Evolutionary conservation across 805 yeast genomes (phyloP).

Genomic region (Zygoascus ofunaensis): DNA sequence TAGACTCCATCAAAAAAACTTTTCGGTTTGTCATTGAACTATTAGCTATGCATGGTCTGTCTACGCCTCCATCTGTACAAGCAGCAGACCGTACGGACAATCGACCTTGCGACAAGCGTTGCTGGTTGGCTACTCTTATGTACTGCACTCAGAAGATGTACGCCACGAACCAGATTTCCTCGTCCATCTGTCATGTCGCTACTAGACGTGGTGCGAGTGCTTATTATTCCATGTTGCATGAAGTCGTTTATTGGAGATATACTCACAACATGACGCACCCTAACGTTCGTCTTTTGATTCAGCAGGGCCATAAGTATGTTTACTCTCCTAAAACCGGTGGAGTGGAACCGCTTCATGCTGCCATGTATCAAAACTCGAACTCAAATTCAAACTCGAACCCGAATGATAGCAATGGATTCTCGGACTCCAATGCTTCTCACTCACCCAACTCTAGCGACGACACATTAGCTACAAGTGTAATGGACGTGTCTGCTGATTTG

Average conservation of each 20-base stretch:
- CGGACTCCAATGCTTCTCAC: too few species aligned
- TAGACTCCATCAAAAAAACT: conserved; percentile 6
- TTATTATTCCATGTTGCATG: conserved; percentile 3
- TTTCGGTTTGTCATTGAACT: conserved; percentile 1
- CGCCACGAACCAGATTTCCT: conserved; percentile 1
- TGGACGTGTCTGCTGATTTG: too few species aligned
- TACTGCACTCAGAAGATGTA: conserved; percentile 6
- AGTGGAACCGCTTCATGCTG: too few species aligned
- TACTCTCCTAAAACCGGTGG: too few species aligned
- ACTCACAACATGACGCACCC: not conserved
- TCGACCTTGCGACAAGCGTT: not conserved
- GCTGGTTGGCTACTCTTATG: conserved; percentile 4
- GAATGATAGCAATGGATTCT: too few species aligned
- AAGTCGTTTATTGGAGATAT: conserved; percentile 1
- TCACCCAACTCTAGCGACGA: too few species aligned
- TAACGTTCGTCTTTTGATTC: not conserved
- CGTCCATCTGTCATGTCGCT: conserved; percentile 4
- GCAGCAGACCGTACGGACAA: not conserved
- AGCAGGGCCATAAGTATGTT: not conserved
- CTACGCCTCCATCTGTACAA: not conserved
- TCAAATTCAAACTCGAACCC: too few species aligned
- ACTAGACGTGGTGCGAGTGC: conserved; percentile 10
- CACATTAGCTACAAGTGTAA: too few species aligned
- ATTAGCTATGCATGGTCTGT: not conserved
- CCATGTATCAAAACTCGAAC: too few species aligned